Evolutionary conservation across 352 stramenopile genomes (phyloP).

Genomic region (Globisporangium viniferum): DNA sequence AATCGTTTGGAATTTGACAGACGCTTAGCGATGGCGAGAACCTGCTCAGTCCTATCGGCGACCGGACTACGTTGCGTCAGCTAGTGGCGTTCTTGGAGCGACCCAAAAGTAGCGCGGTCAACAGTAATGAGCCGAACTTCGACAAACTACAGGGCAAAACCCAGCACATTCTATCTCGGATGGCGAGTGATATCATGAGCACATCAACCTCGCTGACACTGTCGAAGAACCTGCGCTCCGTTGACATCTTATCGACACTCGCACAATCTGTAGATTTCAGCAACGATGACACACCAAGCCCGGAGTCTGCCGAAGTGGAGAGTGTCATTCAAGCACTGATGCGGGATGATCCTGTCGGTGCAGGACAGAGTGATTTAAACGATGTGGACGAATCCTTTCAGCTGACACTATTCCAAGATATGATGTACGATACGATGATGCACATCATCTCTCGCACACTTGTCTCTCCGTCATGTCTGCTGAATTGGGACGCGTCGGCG

Average conservation of each 20-base stretch:
- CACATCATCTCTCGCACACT: conserved; percentile 72
- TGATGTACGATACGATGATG: conserved; percentile 76
- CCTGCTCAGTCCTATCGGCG: conserved; percentile 51
- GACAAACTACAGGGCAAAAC: conserved; percentile 34
- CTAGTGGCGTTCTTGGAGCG: conserved; percentile 51
- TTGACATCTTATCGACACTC: conserved; percentile 54
- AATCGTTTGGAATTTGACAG: conserved; percentile 11
- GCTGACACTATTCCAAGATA: conserved; percentile 43
- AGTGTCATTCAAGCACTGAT: conserved; percentile 32
- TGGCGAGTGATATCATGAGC: conserved; percentile 38
- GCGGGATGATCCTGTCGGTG: neutral
- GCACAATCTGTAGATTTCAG: conserved; percentile 47
- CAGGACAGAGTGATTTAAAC: neutral
- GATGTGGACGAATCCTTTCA: conserved; percentile 10
- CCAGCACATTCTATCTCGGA: conserved; percentile 67
- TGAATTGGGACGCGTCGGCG: conserved; percentile 48
- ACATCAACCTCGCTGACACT: conserved; percentile 42
- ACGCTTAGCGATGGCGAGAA: conserved; percentile 29
- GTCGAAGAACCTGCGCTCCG: conserved; percentile 39
- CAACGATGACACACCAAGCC: neutral
- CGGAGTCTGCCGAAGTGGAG: conserved; percentile 6
- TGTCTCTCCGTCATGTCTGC: conserved; percentile 28
- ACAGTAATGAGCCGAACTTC: conserved; percentile 15
- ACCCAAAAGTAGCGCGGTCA: conserved; percentile 4
- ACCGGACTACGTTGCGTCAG: conserved; percentile 63